These are phyloP conservation scores for Zasmidium cellare DNA, from an alignment of 2,329 filamentous ascomycete species.

Conservation along the genomic window DNA sequence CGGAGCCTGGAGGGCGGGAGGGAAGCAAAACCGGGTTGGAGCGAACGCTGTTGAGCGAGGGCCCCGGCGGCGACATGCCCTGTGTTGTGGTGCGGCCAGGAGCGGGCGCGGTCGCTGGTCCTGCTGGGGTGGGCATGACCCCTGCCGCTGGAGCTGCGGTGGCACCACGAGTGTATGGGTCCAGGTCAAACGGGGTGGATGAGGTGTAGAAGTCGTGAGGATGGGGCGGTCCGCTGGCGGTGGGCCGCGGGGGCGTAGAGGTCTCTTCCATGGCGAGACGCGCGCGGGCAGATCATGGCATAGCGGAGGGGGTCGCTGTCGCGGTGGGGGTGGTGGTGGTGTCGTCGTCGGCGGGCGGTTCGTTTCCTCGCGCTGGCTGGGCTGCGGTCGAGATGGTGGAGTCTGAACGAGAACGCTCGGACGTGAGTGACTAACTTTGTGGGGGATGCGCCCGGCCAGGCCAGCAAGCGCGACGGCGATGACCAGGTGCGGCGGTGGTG, in stretches of 20 bases:
- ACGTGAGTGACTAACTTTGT: background rate
- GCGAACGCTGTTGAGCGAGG: constrained; percentile 23
- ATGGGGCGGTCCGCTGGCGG: background rate
- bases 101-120: background rate
- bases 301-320: background rate
- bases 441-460: background rate
- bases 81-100: constrained; percentile 10
- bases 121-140: background rate
- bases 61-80: constrained; percentile 1
- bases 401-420: background rate
- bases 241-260: background rate
- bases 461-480: background rate
- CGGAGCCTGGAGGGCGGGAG: constrained; percentile 38
- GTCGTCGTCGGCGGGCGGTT: no score
- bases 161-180: constrained; percentile 6
- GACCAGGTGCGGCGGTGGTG: no score
- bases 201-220: background rate
- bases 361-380: background rate
- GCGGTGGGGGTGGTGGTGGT: background rate
- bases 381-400: background rate
- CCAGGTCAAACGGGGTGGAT: background rate
- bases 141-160: constrained; percentile 1
- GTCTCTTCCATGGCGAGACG: background rate
- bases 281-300: background rate
- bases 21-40: constrained; percentile 33